Evolutionary conservation across 805 yeast genomes (phyloP).

Genomic region (Kurtzmaniella fragi): DNA sequence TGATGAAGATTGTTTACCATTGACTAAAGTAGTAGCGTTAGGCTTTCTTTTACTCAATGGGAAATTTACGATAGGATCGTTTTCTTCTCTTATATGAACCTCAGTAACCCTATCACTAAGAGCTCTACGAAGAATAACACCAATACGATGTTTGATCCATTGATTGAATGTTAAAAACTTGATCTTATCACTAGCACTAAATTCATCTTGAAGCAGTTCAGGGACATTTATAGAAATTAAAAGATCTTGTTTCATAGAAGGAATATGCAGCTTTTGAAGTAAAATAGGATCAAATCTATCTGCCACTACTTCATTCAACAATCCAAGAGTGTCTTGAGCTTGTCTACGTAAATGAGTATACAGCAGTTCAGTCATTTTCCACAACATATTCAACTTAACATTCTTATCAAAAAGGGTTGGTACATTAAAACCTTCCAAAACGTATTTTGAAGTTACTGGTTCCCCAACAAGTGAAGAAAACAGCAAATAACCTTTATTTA

Average conservation of each 20-base stretch:
- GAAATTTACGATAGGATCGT: constrained; percentile 19
- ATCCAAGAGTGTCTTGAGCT: constrained; percentile 61
- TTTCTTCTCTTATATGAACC: constrained; percentile 28
- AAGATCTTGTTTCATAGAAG: constrained; percentile 62
- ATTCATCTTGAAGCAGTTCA: constrained; percentile 37
- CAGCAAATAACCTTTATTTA: constrained; percentile 62
- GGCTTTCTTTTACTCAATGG: constrained; percentile 54
- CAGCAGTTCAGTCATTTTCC: constrained; percentile 72
- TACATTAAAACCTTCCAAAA: constrained; percentile 44
- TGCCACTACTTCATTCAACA: constrained; percentile 71
- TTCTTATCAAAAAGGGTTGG: constrained; percentile 76
- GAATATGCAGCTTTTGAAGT: constrained; percentile 51
- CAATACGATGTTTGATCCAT: constrained; percentile 56
- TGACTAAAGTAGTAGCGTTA: constrained; percentile 20
- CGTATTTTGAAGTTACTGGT: constrained; percentile 36
- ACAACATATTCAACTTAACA: constrained; percentile 71
- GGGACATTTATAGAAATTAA: constrained; percentile 49
- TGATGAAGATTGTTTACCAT: background rate
- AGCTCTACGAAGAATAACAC: constrained; percentile 52
- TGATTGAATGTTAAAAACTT: constrained; percentile 66
- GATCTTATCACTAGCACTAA: constrained; percentile 68
- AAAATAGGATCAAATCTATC: constrained; percentile 82
- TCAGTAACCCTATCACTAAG: constrained; percentile 46
- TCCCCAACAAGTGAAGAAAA: constrained; percentile 56
- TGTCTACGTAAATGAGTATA: constrained; percentile 57